Percentiles rank a stretch among this genome's conserved stretches.
Conservation (phyloP, 495 filamentous ascomycete species). For the Talaromyces liani region DNA sequence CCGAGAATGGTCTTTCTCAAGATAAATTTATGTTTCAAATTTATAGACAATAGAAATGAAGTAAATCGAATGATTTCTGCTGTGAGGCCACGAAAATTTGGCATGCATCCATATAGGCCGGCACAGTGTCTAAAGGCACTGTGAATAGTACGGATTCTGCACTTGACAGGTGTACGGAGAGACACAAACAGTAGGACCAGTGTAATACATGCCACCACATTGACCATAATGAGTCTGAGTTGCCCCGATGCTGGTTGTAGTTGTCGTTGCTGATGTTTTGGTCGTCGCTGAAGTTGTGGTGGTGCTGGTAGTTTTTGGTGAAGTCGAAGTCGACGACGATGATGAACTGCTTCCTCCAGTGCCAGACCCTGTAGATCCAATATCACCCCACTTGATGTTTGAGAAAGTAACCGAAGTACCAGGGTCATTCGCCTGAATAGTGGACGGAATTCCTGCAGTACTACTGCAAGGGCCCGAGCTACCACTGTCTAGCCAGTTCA, state of each 20-base stretch:
- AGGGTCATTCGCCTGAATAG: constrained; percentile 22
- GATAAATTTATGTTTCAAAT: neutral
- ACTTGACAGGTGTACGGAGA: constrained; percentile 35
- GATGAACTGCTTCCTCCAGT: neutral
- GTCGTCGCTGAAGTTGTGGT: neutral
- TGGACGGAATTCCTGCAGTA: constrained; percentile 23
- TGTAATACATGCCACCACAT: constrained; percentile 43
- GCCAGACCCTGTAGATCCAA: constrained; percentile 20
- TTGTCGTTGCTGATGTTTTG: neutral
- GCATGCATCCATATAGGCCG: neutral
- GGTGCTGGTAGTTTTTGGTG: neutral
- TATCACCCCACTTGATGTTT: constrained; percentile 31
- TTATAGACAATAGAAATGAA: neutral
- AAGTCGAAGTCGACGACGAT: neutral
- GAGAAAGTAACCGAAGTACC: constrained; percentile 26
- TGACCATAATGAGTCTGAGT: constrained; percentile 34
- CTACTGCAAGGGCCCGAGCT: constrained; percentile 51
- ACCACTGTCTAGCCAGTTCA: constrained; percentile 57
- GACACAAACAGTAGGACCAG: constrained; percentile 39
- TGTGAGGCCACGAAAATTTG: neutral
- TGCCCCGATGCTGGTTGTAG: neutral
- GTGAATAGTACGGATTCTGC: constrained; percentile 41
- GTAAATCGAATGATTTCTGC: neutral
- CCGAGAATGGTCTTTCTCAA: neutral
- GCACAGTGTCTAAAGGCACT: constrained; percentile 25